phyloP scores from a whole-genome alignment of 495 filamentous ascomycete genomes.

The Glarea lozoyensis region DNA sequence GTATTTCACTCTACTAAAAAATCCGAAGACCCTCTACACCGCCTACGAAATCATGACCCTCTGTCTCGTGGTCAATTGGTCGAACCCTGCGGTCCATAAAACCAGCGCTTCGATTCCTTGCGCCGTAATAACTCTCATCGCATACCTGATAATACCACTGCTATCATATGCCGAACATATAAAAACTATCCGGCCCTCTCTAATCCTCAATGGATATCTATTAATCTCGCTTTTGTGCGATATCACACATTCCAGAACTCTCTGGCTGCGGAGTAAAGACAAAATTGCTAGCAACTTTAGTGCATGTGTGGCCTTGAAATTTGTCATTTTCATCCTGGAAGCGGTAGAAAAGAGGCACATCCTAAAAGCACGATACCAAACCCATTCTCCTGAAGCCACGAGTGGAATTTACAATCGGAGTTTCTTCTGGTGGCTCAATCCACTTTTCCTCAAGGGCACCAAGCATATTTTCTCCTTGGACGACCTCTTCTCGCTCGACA shows the following conservation, averaged over 20 bases:
- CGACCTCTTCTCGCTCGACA: slow-evolving; percentile 24
- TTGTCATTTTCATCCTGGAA: slow-evolving; percentile 2
- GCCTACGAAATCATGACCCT: not conserved
- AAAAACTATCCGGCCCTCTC: slow-evolving; percentile 34
- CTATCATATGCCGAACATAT: slow-evolving; percentile 32
- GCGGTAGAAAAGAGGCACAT: slow-evolving; percentile 10
- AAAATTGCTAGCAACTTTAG: not conserved
- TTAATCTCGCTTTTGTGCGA: slow-evolving; percentile 50
- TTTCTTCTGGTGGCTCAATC: slow-evolving; percentile 53
- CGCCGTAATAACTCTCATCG: slow-evolving; percentile 31
- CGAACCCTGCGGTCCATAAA: not conserved
- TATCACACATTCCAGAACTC: slow-evolving; percentile 28
- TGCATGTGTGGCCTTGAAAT: slow-evolving; percentile 1
- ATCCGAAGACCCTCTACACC: not conserved
- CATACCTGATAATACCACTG: slow-evolving; percentile 21
- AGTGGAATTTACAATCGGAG: slow-evolving; percentile 42
- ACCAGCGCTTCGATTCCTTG: slow-evolving; percentile 40
- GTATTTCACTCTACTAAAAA: not conserved
- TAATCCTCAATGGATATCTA: slow-evolving; percentile 49
- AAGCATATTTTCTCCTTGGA: slow-evolving; percentile 25
- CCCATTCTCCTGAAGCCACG: slow-evolving; percentile 36
- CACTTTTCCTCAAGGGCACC: slow-evolving; percentile 37
- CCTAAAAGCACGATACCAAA: slow-evolving; percentile 1
- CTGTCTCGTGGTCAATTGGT: not conserved
- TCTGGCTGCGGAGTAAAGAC: slow-evolving; percentile 28